phyloP scores from a whole-genome alignment of 2,329 filamentous ascomycete genomes.

The Ciborinia camelliae region DNA sequence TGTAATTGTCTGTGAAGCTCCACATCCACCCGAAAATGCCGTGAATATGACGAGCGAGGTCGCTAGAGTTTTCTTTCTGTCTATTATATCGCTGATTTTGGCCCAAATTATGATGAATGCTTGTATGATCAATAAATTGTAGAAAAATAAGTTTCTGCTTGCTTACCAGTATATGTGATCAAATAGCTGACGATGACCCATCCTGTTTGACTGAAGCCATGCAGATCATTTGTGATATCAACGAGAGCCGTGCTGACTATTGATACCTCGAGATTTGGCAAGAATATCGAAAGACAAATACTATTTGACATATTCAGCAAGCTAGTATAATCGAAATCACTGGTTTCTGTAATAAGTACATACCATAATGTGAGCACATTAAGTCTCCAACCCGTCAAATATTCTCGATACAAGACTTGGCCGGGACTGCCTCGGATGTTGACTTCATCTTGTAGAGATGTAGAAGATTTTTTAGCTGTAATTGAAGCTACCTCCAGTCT shows the following conservation, averaged over 20 bases:
- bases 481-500: not conserved
- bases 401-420: not conserved
- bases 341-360: not conserved
- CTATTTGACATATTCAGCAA: not conserved
- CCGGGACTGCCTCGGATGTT: not conserved
- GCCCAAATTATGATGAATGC: constrained; percentile 12
- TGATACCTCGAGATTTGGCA: not conserved
- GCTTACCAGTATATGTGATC: constrained; percentile 10
- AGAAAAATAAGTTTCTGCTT: not conserved
- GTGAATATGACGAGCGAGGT: not conserved
- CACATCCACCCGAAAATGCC: constrained; percentile 9
- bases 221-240: not conserved
- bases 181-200: not conserved
- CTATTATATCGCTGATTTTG: constrained; percentile 9
- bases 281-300: not conserved
- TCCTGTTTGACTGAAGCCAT: not conserved
- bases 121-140: not conserved
- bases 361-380: not conserved
- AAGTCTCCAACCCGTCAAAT: not conserved
- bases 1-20: not conserved
- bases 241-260: not conserved
- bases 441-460: not conserved
- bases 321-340: not conserved
- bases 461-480: not conserved
- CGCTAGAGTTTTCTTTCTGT: not conserved